Evolutionary conservation across 108 stramenopile species (phyloP).

Genomic region (Aureococcus anophagefferens): DNA sequence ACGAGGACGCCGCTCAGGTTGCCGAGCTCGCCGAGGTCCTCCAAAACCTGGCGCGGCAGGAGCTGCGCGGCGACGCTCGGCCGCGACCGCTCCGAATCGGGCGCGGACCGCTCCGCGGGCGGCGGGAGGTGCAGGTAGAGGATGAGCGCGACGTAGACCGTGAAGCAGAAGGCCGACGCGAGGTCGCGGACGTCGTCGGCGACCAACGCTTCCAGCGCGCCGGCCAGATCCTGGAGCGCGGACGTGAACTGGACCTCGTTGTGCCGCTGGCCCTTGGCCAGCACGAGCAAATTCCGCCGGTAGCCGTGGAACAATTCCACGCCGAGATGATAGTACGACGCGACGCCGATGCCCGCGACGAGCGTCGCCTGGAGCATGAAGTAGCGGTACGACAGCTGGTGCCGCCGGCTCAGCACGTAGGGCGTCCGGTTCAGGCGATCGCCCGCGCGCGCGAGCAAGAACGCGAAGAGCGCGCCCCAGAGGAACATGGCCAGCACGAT

Average conservation of each 20-base stretch:
- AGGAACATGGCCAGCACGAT: background rate
- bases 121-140: background rate
- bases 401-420: conserved; percentile 28
- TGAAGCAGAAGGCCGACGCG: background rate
- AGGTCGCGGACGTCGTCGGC: background rate
- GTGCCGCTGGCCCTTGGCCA: too few species aligned
- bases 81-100: background rate
- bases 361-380: conserved; percentile 30
- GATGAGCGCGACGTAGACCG: background rate
- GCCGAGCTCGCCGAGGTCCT: background rate
- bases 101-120: background rate
- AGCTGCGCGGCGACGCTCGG: background rate
- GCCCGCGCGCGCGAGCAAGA: conserved; percentile 16
- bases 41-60: too few species aligned
- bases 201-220: background rate
- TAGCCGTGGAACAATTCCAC: background rate
- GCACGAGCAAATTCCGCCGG: background rate
- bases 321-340: background rate
- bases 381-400: conserved; percentile 38
- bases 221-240: background rate
- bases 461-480: conserved; percentile 18
- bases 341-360: background rate
- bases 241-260: background rate
- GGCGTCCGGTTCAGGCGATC: conserved; percentile 15
- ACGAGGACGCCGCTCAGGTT: background rate